phyloP scores from a whole-genome alignment of 345 rosid species.

The Acer campestre region DNA sequence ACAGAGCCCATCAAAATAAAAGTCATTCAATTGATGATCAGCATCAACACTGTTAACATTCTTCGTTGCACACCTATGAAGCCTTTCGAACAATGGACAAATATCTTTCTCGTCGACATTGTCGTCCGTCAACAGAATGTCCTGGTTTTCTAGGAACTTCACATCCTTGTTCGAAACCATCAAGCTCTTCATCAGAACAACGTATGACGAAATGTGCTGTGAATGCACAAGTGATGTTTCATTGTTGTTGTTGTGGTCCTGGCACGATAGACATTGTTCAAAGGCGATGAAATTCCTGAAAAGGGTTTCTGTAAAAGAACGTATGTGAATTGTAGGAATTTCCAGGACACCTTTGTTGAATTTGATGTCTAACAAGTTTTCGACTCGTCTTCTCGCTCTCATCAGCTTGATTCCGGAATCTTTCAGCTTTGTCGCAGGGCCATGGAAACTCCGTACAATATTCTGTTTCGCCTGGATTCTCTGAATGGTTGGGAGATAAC shows the following conservation, averaged over 20 bases:
- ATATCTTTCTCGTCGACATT: conserved; percentile 3
- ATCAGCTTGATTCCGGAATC: conserved; percentile 36
- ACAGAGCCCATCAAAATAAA: conserved; percentile 43
- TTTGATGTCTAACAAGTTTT: conserved; percentile 41
- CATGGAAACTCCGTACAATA: background rate
- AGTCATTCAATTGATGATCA: conserved; percentile 21
- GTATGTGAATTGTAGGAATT: conserved; percentile 42
- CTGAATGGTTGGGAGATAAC: conserved; percentile 44
- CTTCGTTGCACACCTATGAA: conserved; percentile 23
- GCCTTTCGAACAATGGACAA: conserved; percentile 31
- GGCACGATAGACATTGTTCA: conserved; percentile 32
- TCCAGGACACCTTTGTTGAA: conserved; percentile 42
- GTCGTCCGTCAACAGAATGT: conserved; percentile 28
- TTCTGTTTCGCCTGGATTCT: conserved; percentile 11
- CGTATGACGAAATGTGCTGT: conserved; percentile 48
- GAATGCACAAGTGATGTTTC: background rate
- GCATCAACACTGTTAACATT: no score
- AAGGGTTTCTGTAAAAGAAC: conserved; percentile 42
- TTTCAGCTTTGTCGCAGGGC: conserved; percentile 27
- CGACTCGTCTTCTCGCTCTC: conserved; percentile 21
- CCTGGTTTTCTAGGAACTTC: conserved; percentile 28
- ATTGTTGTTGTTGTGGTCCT: background rate
- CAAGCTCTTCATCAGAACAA: conserved; percentile 36
- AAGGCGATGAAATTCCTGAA: conserved; percentile 50
- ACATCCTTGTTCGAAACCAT: conserved; percentile 32